Conservation (phyloP, 495 filamentous ascomycete genomes). For the Xylaria castorea region DNA sequence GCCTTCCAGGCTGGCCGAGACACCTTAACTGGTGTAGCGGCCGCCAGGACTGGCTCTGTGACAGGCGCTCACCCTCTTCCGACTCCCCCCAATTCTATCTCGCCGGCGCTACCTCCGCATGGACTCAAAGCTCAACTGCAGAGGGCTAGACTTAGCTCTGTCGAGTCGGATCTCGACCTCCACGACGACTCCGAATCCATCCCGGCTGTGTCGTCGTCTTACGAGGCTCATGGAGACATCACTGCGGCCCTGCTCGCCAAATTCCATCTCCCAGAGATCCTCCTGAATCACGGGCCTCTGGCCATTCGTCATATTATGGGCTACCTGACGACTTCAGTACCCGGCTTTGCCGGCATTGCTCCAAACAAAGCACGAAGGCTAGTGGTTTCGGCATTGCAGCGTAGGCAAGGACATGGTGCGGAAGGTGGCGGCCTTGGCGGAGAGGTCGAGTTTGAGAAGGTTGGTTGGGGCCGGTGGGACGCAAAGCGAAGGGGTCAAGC, state of each 20-base stretch:
- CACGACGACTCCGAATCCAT: conserved; percentile 70
- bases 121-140: conserved; percentile 68
- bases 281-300: conserved; percentile 85
- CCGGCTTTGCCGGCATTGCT: conserved; percentile 89
- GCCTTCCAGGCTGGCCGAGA: conserved; percentile 61
- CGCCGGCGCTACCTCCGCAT: conserved; percentile 84
- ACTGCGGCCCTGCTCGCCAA: conserved; percentile 87
- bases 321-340: conserved; percentile 88
- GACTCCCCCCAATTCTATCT: conserved; percentile 96
- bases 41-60: conserved; percentile 61
- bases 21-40: conserved; percentile 67
- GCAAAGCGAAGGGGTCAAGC: conserved; percentile 75
- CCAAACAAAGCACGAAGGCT: conserved; percentile 90
- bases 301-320: conserved; percentile 95
- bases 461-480: conserved; percentile 97
- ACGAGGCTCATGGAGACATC: conserved; percentile 82
- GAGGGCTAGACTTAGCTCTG: conserved; percentile 66
- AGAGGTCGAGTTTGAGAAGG: conserved; percentile 91
- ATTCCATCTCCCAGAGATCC: conserved; percentile 88
- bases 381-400: conserved; percentile 83
- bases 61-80: conserved; percentile 70
- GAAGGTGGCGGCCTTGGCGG: conserved; percentile 71
- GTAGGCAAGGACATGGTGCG: conserved; percentile 61
- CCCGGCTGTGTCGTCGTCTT: conserved; percentile 55
- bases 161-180: conserved; percentile 90